phyloP scores from a whole-genome alignment of 1,139 yeast species.

The Yamadazyma conglobata region DNA sequence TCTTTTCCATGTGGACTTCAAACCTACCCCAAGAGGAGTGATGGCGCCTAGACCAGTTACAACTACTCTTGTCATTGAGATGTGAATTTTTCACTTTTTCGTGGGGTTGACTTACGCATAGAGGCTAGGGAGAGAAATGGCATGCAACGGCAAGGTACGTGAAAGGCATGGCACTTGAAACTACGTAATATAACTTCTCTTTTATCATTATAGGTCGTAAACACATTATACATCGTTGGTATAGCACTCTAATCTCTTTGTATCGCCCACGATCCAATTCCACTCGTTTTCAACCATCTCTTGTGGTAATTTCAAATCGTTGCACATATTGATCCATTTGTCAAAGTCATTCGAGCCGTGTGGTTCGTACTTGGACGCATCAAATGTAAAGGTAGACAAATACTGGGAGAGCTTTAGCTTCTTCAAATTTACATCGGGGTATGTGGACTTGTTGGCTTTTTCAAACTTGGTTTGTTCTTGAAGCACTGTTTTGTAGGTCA shows the following conservation, averaged over 20 bases:
- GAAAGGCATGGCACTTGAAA: not conserved
- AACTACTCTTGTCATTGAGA: slow-evolving; percentile 63
- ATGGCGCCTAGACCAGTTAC: slow-evolving; percentile 88
- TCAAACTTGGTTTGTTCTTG: slow-evolving; percentile 12
- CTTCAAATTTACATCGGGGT: slow-evolving; percentile 9
- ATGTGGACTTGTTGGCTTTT: slow-evolving; percentile 7
- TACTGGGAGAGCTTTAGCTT: slow-evolving; percentile 23
- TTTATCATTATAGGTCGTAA: no score
- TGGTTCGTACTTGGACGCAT: slow-evolving; percentile 1
- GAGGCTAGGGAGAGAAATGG: no score
- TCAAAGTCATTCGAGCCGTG: slow-evolving; percentile 18
- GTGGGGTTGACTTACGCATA: no score
- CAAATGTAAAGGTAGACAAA: slow-evolving; percentile 10
- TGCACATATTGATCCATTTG: slow-evolving; percentile 31
- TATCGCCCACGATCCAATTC: slow-evolving; percentile 44
- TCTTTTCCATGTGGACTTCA: slow-evolving; percentile 48
- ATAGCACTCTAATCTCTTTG: slow-evolving; percentile 34
- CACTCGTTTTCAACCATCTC: slow-evolving; percentile 25
- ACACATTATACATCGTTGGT: slow-evolving; percentile 4
- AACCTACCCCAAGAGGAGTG: slow-evolving; percentile 82
- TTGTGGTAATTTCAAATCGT: slow-evolving; percentile 19
- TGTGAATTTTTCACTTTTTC: no score
- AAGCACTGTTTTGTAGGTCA: slow-evolving; percentile 12
- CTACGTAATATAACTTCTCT: no score
- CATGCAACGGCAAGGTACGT: no score